Evolutionary conservation across 768 basidiomycete species (phyloP).

Genomic region (Candolleomyces eurysporus): DNA sequence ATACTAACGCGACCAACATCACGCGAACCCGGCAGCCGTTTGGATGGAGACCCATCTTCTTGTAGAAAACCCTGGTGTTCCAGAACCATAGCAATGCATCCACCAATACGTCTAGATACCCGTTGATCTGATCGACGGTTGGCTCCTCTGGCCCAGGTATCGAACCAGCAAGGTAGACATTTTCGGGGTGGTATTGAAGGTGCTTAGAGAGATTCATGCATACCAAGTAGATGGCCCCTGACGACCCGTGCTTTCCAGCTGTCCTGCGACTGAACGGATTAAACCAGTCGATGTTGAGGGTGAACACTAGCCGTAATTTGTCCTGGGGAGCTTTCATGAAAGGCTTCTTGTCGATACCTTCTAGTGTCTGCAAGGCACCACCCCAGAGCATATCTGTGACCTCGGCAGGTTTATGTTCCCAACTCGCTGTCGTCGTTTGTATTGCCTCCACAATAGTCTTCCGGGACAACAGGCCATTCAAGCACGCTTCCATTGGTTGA

Average conservation of each 20-base stretch:
- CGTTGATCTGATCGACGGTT: constrained; percentile 27
- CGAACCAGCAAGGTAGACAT: constrained; percentile 23
- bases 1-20: constrained; percentile 29
- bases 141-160: constrained; percentile 21
- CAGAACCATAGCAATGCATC: constrained; percentile 29
- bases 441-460: constrained; percentile 17
- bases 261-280: constrained; percentile 27
- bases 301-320: constrained; percentile 21
- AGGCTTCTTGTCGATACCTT: constrained; percentile 7
- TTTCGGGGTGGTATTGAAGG: constrained; percentile 16
- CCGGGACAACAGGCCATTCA: constrained; percentile 20
- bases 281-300: constrained; percentile 28
- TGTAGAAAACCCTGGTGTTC: constrained; percentile 21
- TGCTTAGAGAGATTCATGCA: constrained; percentile 30
- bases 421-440: constrained; percentile 7
- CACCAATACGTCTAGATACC: constrained; percentile 30
- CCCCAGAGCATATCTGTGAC: constrained; percentile 2
- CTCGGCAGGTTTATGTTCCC: not conserved
- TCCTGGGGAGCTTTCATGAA: constrained; percentile 10
- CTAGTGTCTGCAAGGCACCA: not conserved
- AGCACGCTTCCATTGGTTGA: constrained; percentile 6
- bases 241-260: constrained; percentile 18
- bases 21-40: constrained; percentile 20
- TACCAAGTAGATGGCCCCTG: constrained; percentile 24
- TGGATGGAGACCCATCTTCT: constrained; percentile 14